Evolutionary conservation across 768 basidiomycete species (phyloP), one percentile per base, ranked within the genome.

Genomic region (Suillus paluster): DNA sequence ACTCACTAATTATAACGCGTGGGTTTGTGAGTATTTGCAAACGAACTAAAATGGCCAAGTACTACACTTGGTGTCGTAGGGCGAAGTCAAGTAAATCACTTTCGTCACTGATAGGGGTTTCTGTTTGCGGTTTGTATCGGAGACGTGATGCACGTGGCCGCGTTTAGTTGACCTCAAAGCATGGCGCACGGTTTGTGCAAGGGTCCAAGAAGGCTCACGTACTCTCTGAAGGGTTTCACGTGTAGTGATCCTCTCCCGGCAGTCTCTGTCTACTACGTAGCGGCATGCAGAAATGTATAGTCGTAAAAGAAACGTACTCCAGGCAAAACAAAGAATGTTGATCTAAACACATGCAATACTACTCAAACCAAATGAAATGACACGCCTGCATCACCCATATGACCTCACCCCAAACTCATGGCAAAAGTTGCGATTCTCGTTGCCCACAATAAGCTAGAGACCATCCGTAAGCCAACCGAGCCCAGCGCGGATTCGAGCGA

Each of bases 351-450:
- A 41, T 23, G 41, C 55, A 21, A 39, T 14, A 38, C 34, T 14
- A 39, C 39, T 11, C 38, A 57, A 27, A 41, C 39, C 15, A 12
- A 21, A 57, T 30, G 19, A 36, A 39, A 44, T n/a, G 27, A 60
- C 36, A 39, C 54, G 23, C 3, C 54, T 17, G 19, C 11, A 39
- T 38, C 10, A 25, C 36, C 23, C 25, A 38, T 25, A 5, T 10
- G 30, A 25, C 56, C 25, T 25, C 21, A 27, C 33, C 33, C 17
- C 17, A 30, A 56, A 11, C 58, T 73, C 65, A 73, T 44, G 67
- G 64, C 39, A 74, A 63, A 49, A 71, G 53, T 25, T 60, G 64
- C 15, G 70, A 63, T 63, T 74, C 61, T 75, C 73, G 21, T 62
- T 62, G 53, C 19, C 63, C 23, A 61, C 55, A 4, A 33, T 46